Base-by-base conservation (phyloP, 345 rosid species). In the Dimocarpus longan region DNA sequence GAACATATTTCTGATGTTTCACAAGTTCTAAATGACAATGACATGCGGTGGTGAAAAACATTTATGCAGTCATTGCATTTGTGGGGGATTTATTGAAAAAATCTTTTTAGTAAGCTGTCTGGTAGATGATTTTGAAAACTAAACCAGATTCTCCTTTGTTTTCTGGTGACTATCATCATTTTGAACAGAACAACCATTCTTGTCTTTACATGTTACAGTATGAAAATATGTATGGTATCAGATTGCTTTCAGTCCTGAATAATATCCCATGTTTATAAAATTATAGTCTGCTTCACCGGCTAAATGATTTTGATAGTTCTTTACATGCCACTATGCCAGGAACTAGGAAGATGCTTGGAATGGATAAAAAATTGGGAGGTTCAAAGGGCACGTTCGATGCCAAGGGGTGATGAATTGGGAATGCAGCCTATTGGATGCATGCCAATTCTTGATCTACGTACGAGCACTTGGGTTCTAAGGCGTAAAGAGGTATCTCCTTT, bases 321-420 rank as follows among this genome's bases (percentile, higher is more conserved):
- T 26, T 28, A 43, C n/a, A 28, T 8, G 98, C 99, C 97, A 3
- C 97, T 12, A 28, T 8, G 98, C 99, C 97, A 3, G 97, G 98
- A 74, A 69, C 88, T 15, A 90, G 97, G 81, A 93, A 91, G 86
- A 96, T 96, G 99, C 98, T 95, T 26, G 98, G 97, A 48, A 88
- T 89, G 95, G 98, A 94, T 78, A 85, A 80, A 92, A 79, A 89
- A 91, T 77, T 94, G 98, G 99, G 98, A 91, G 83, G 79, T 89
- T 40, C 91, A 90, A 0, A 86, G 94, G 79, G 80, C 84, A 54
- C 87, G 94, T 18, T 84, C 98, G 40, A 87, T 88, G 89, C 93
- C 93, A 10, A 90, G 98, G 83, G 97, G 97, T 24, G 95, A 93
- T 78, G 93, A 89, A 66, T 76, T 83, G 28, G 88, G 84, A 46